Conservation (phyloP, 306 rosid species). For the Pterocarpus macrocarpus region DNA sequence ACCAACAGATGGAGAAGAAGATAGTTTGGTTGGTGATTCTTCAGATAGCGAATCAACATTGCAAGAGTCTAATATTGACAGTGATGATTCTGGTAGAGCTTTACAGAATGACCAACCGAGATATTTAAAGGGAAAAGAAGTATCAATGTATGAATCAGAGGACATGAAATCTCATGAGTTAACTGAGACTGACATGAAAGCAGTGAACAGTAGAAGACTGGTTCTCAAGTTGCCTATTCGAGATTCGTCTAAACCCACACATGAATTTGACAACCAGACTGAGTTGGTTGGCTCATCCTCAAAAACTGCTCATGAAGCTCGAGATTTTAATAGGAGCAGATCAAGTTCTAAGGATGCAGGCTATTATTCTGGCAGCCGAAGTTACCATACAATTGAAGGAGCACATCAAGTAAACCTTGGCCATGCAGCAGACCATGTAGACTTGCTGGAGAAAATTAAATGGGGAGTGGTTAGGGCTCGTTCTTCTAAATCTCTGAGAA, state of each 20-base stretch:
- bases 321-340: slow-evolving; percentile 48
- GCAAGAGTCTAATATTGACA: slow-evolving; percentile 74
- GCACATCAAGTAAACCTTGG: slow-evolving; percentile 50
- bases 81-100: slow-evolving; percentile 79
- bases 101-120: slow-evolving; percentile 60
- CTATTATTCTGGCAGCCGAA: slow-evolving; percentile 51
- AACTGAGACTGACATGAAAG: slow-evolving; percentile 56
- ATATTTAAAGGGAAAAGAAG: slow-evolving; percentile 76
- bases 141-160: slow-evolving; percentile 61
- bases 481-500: slow-evolving; percentile 70
- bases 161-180: slow-evolving; percentile 56
- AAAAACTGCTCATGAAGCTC: slow-evolving; percentile 58
- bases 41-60: slow-evolving; percentile 85
- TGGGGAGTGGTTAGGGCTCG: slow-evolving; percentile 93
- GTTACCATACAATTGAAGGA: slow-evolving; percentile 51
- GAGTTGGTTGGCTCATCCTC: slow-evolving; percentile 75
- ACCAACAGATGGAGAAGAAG: slow-evolving; percentile 84
- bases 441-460: slow-evolving; percentile 67
- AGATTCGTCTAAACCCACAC: slow-evolving; percentile 58
- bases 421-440: slow-evolving; percentile 48
- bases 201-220: slow-evolving; percentile 75
- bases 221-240: slow-evolving; percentile 77
- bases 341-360: slow-evolving; percentile 50
- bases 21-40: slow-evolving; percentile 67
- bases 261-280: slow-evolving; percentile 53